Percentiles rank a stretch among this genome's conserved stretches.
phyloP scores from a whole-genome alignment of 257 asterid species.

The Nicotiana noctiflora region DNA sequence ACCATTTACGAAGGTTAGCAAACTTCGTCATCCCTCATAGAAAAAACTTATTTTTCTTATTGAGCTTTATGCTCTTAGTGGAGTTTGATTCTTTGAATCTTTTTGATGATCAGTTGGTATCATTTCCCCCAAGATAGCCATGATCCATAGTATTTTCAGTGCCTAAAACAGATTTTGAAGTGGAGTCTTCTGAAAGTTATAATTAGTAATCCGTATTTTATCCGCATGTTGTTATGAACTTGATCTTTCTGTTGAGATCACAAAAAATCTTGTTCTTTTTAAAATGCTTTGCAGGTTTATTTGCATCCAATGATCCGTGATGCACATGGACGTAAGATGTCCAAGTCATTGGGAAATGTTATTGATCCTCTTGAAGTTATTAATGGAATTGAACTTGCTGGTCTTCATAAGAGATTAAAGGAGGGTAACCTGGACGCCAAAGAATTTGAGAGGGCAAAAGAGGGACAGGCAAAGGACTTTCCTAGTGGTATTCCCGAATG shows the following conservation, averaged over 20 bases:
- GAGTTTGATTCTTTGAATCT: neutral
- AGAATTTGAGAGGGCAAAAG: conserved; percentile 77
- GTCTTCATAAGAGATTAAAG: conserved; percentile 82
- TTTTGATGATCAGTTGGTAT: neutral
- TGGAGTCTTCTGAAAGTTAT: neutral
- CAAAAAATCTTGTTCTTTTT: conserved; percentile 2
- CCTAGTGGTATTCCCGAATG: conserved; percentile 91
- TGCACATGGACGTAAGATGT: conserved; percentile 99
- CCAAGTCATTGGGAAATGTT: conserved; percentile 96
- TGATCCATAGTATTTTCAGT: neutral
- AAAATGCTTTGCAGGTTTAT: conserved; percentile 50
- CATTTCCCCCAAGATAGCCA: neutral
- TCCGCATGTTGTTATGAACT: neutral
- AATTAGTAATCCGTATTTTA: neutral
- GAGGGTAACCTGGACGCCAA: conserved; percentile 86
- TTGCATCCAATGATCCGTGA: conserved; percentile 96
- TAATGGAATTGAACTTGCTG: conserved; percentile 58
- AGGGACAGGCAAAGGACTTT: conserved; percentile 81
- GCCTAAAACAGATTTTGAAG: neutral
- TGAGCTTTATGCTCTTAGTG: neutral
- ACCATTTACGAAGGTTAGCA: conserved; percentile 71
- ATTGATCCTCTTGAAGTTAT: conserved; percentile 88
- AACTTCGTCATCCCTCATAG: neutral
- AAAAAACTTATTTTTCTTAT: neutral
- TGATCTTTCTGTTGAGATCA: neutral